These are phyloP conservation scores for Melanogaster broomeanus DNA, from an alignment of 768 basidiomycete species.

Conservation along the genomic window DNA sequence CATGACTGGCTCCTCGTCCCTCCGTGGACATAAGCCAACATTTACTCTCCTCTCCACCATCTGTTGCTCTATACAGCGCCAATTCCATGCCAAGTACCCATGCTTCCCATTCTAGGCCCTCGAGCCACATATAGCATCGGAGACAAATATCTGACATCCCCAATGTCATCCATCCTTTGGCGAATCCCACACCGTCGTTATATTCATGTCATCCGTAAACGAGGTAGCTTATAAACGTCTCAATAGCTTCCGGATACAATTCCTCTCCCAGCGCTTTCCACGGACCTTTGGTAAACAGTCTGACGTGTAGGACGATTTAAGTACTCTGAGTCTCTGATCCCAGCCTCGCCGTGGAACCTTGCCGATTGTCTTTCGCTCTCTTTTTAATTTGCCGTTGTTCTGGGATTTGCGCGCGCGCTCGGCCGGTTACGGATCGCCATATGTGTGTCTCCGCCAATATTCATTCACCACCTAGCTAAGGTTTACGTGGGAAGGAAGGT, in stretches of 20 bases:
- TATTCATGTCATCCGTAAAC: not conserved
- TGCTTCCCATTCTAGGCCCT: not conserved
- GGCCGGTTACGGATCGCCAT: slow-evolving; percentile 25
- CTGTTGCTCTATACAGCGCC: not conserved
- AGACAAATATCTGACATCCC: not conserved
- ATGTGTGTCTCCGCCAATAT: slow-evolving; percentile 1
- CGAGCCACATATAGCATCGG: not conserved
- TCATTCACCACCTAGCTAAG: slow-evolving; percentile 2
- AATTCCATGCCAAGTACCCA: not conserved
- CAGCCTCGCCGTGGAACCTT: not conserved
- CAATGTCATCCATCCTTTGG: not conserved
- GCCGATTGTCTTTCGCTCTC: not conserved
- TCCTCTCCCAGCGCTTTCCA: slow-evolving; percentile 15
- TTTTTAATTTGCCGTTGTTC: not conserved
- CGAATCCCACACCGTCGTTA: not conserved
- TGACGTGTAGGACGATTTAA: not conserved
- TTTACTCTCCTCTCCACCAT: not conserved
- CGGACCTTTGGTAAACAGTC: slow-evolving; percentile 16
- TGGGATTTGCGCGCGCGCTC: slow-evolving; percentile 26
- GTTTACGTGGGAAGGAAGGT: slow-evolving; percentile 1
- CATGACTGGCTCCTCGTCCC: not conserved
- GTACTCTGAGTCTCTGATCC: not conserved
- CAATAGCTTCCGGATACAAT: not conserved
- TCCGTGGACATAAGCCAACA: slow-evolving; percentile 33
- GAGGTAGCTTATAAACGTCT: not conserved